phyloP scores from a whole-genome alignment of 2,329 filamentous ascomycete species.

The Aureobasidium musti region DNA sequence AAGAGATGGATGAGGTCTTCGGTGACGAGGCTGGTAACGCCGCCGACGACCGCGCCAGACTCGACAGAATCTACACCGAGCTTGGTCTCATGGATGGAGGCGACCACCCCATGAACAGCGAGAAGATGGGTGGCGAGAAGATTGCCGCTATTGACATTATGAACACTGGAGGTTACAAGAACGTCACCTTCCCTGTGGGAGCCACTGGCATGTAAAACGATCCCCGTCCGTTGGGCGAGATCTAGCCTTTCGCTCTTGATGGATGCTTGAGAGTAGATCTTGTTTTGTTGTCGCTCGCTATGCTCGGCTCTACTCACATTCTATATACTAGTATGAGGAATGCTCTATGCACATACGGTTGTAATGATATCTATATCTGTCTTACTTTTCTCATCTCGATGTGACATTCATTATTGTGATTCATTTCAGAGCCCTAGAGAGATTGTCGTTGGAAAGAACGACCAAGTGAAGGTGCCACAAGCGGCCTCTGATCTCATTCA shows the following conservation, averaged over 20 bases:
- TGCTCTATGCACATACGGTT: not conserved
- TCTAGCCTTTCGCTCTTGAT: not conserved
- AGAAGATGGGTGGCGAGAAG: slow-evolving; percentile 1
- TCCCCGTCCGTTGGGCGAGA: not conserved
- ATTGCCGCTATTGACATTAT: not conserved
- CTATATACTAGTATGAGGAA: not conserved
- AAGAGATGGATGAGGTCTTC: slow-evolving; percentile 56
- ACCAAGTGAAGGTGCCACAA: no score
- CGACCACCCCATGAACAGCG: not conserved
- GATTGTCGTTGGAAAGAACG: no score
- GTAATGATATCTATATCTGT: not conserved
- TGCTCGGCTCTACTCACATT: not conserved
- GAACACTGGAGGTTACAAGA: not conserved
- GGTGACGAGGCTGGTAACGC: slow-evolving; percentile 29
- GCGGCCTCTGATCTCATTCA: no score
- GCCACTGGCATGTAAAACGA: not conserved
- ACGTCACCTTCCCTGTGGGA: not conserved
- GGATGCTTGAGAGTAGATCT: not conserved
- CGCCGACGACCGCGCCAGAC: slow-evolving; percentile 26
- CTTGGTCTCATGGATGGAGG: slow-evolving; percentile 20
- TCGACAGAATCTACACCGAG: slow-evolving; percentile 28
- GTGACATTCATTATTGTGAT: no score
- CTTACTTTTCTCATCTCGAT: no score
- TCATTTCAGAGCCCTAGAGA: no score
- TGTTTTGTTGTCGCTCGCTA: not conserved